Evolutionary conservation across 2,329 filamentous ascomycete species (phyloP).

Genomic region (Hyphodiscus sp.): DNA sequence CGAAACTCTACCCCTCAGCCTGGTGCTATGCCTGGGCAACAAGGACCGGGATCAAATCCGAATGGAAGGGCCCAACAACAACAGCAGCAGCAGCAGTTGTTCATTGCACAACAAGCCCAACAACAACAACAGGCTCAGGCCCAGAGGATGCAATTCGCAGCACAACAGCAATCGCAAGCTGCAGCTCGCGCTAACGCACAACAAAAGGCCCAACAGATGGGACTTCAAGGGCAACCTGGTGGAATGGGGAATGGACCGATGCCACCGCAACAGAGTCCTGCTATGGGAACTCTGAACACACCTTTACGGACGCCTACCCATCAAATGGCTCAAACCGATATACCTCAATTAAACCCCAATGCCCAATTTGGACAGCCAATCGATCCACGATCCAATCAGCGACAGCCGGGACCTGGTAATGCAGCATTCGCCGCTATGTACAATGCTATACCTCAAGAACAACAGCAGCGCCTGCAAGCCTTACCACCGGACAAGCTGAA

Average conservation of each 20-base stretch:
- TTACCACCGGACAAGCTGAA: conserved; percentile 45
- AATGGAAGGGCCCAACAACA: conserved; percentile 26
- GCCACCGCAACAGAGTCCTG: conserved; percentile 51
- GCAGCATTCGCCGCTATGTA: conserved; percentile 33
- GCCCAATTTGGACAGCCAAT: conserved; percentile 45
- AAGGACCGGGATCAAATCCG: conserved; percentile 18
- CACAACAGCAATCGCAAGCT: conserved; percentile 22
- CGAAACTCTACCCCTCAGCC: conserved; percentile 29
- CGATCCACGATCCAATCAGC: conserved; percentile 47
- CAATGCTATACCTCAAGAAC: conserved; percentile 40
- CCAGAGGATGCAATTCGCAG: conserved; percentile 23
- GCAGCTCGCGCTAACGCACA: conserved; percentile 24
- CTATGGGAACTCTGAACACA: conserved; percentile 50
- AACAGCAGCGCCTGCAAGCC: conserved; percentile 37
- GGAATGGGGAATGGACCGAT: conserved; percentile 43
- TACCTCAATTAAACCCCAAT: conserved; percentile 37
- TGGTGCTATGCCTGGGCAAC: conserved; percentile 23
- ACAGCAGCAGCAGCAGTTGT: conserved; percentile 24
- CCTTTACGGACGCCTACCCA: conserved; percentile 36
- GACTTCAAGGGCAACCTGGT: conserved; percentile 45
- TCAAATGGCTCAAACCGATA: conserved; percentile 25
- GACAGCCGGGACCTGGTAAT: conserved; percentile 29
- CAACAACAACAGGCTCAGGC: conserved; percentile 27
- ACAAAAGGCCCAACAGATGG: conserved; percentile 42
- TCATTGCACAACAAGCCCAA: conserved; percentile 27